Conservation (phyloP, 805 yeast genomes). For the Pichia ethanolica region DNA sequence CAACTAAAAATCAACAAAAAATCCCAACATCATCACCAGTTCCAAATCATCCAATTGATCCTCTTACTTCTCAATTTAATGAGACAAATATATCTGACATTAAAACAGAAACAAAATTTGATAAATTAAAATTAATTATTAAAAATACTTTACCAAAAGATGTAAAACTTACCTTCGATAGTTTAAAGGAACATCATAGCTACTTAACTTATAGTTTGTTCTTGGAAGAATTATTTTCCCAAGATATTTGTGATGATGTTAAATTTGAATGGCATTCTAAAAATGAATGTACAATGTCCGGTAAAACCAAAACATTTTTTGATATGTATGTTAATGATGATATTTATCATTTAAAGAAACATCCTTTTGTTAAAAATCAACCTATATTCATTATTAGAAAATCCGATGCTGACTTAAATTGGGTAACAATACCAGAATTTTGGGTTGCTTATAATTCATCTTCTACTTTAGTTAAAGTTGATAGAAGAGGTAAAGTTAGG, state of each 20-base stretch:
- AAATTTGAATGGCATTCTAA: conserved; percentile 25
- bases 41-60: no score
- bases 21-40: not conserved
- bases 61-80: not conserved
- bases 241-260: conserved; percentile 40
- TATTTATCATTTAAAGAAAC: conserved; percentile 44
- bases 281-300: conserved; percentile 32
- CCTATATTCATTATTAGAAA: conserved; percentile 44
- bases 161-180: conserved; percentile 32
- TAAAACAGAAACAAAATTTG: conserved; percentile 8
- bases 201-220: conserved; percentile 57
- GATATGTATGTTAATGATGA: conserved; percentile 43
- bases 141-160: conserved; percentile 15
- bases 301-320: conserved; percentile 42
- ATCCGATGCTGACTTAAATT: conserved; percentile 33
- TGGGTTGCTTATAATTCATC: conserved; percentile 50
- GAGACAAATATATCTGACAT: not conserved
- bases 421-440: conserved; percentile 28
- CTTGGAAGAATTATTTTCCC: conserved; percentile 50
- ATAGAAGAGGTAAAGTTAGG: conserved; percentile 21
- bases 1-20: not conserved
- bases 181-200: conserved; percentile 44
- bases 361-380: conserved; percentile 55
- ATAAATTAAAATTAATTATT: conserved; percentile 15
- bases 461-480: conserved; percentile 28